Base-by-base conservation (phyloP, 345 rosid species). In the Sisymbrium altissimum region DNA sequence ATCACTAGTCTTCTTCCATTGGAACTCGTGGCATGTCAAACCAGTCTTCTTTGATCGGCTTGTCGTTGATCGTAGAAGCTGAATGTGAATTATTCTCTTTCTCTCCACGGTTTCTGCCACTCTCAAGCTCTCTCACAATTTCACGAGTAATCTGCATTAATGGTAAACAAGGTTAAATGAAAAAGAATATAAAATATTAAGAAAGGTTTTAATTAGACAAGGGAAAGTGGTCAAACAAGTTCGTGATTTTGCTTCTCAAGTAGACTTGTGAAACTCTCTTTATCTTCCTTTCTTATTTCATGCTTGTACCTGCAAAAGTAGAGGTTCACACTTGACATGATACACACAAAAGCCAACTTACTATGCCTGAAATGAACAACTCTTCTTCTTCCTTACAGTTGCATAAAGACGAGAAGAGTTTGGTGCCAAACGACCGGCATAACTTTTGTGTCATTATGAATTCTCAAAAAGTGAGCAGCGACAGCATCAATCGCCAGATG, bases 171-270 rank as follows among this genome's bases (percentile, higher is more conserved):
- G 25, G 25, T 23, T 23, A 23, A 23, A 23, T 23, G 3, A 23
- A 23, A 23, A 23, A 23, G 25, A 23, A 23, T 1, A 3, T 1
- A 23, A 23, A 23, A 23, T 23, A 23, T 23, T 23, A 23, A 23
- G 25, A 23, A 23, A 23, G 25, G 25, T 23, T 23, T 23, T 23
- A 3, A 23, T 23, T 23, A 23, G 25, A 23, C 25, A 23, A 23
- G 25, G 3, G 25, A 23, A 23, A 23, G 3, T 23, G n/a, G 11
- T 13, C 41, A 30, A 56, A 69, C 65, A 56, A 18, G 44, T 0
- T 70, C 1, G 45, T 70, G 74, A 44, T 70, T 5, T 32, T 70
- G 74, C 44, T 57, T 70, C 3, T 70, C 74, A 57, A 70, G 32
- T 43, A 70, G 35, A 70, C 74, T 57, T 44, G 10, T 70, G 36